Percentiles rank a stretch among this genome's conserved stretches.
phyloP scores from a whole-genome alignment of 2,329 filamentous ascomycete species.

The Aotearoamyces nothofagi region DNA sequence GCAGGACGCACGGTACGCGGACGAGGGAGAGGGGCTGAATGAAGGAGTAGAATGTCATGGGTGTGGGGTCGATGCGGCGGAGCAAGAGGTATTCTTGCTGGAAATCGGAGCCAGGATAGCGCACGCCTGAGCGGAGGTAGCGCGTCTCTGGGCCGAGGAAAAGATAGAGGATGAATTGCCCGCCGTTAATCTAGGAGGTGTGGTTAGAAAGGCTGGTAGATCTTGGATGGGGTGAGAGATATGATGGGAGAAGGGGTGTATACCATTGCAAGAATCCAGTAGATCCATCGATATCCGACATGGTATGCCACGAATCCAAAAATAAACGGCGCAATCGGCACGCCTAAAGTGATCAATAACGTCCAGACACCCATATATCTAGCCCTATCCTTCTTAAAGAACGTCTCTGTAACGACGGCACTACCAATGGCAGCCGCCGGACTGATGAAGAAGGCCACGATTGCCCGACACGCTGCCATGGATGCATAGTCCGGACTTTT shows the following conservation, averaged over 20 bases:
- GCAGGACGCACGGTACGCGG: slow-evolving; percentile 28
- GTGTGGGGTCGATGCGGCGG: slow-evolving; percentile 34
- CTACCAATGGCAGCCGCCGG: slow-evolving; percentile 37
- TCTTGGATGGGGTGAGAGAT: too few species aligned
- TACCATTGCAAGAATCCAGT: slow-evolving; percentile 37
- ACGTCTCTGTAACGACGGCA: slow-evolving; percentile 38
- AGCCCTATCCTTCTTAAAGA: slow-evolving; percentile 34
- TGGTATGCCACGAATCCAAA: slow-evolving; percentile 28
- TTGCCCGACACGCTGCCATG: slow-evolving; percentile 30
- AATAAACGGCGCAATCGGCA: slow-evolving; percentile 13
- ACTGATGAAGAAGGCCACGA: slow-evolving; percentile 36
- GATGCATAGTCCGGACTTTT: slow-evolving; percentile 28
- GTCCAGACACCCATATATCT: slow-evolving; percentile 40
- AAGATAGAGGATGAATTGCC: slow-evolving; percentile 39
- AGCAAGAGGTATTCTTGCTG: slow-evolving; percentile 22
- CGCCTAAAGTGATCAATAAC: slow-evolving; percentile 11
- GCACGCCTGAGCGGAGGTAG: slow-evolving; percentile 24
- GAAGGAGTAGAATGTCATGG: slow-evolving; percentile 32
- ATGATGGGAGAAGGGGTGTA: slow-evolving; percentile 11
- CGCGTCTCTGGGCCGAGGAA: slow-evolving; percentile 39
- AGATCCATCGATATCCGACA: slow-evolving; percentile 37
- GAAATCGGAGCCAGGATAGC: too few species aligned
- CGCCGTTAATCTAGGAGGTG: slow-evolving; percentile 39
- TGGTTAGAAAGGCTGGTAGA: too few species aligned
- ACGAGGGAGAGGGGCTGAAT: slow-evolving; percentile 30